Conservation (phyloP, 805 yeast species). For the Saccharomyces jurei region DNA sequence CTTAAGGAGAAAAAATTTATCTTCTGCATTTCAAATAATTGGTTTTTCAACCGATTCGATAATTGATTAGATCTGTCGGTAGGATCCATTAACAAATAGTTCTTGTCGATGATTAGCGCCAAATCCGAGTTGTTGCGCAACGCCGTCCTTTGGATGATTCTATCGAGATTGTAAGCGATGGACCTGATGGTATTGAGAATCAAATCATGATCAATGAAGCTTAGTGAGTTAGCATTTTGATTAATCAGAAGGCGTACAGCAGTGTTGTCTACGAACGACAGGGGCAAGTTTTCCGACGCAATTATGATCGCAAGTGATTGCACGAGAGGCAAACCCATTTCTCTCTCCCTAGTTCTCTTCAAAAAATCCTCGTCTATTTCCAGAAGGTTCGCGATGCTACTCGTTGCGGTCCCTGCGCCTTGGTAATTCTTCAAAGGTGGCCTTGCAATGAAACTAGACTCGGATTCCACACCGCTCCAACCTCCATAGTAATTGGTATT, state of each 20-base stretch:
- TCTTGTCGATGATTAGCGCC: constrained; percentile 6
- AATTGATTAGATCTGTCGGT: not conserved
- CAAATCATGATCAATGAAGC: not conserved
- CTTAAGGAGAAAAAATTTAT: constrained; percentile 10
- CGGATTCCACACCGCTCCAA: not conserved
- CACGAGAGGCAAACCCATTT: constrained; percentile 7
- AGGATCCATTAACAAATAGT: not conserved
- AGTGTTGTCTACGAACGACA: constrained; percentile 7
- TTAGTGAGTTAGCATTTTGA: not conserved
- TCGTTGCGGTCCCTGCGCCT: not conserved
- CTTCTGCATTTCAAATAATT: constrained; percentile 7
- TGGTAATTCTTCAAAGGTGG: not conserved
- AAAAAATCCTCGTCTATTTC: not conserved
- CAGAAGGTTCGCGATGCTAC: not conserved
- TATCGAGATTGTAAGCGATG: constrained; percentile 1
- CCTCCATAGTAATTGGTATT: constrained; percentile 2
- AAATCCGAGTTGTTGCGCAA: constrained; percentile 8
- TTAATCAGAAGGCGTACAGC: constrained; percentile 3
- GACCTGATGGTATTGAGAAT: not conserved
- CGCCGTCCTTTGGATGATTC: constrained; percentile 10
- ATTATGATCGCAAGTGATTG: constrained; percentile 11
- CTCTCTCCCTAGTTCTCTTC: not conserved
- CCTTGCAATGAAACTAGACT: not conserved
- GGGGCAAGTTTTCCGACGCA: constrained; percentile 15
- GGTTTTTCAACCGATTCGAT: constrained; percentile 2